phyloP scores from a whole-genome alignment of 441 rosid genomes.

The Hypseocharis bilobata region DNA sequence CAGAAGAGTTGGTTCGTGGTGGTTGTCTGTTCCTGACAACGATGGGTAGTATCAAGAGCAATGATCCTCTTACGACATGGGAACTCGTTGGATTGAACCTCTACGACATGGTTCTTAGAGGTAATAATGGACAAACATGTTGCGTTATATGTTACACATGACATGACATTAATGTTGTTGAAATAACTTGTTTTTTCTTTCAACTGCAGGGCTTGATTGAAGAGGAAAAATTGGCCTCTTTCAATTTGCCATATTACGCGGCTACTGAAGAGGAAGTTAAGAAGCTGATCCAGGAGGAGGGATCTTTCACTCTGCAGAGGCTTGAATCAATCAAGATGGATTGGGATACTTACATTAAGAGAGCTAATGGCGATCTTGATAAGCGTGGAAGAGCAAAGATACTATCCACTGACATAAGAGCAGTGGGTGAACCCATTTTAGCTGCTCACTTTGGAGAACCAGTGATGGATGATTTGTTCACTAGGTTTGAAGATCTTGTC shows the following conservation, averaged over 20 bases:
- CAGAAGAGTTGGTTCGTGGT: no score
- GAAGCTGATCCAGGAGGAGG: conserved; percentile 13
- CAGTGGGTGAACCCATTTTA: conserved; percentile 18
- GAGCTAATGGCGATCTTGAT: background rate
- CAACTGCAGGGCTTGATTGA: conserved; percentile 13
- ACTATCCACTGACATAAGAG: conserved; percentile 7
- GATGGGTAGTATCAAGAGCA: no score
- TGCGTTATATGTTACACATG: no score
- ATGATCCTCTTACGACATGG: background rate
- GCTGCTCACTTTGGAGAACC: conserved; percentile 8
- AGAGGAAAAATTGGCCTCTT: conserved; percentile 11
- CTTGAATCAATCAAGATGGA: conserved; percentile 7
- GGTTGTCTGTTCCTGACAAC: no score
- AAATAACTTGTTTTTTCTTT: no score
- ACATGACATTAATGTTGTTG: no score
- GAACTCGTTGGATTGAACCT: conserved; percentile 14
- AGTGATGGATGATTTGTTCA: conserved; percentile 7
- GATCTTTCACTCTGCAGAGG: conserved; percentile 11
- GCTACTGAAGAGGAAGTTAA: conserved; percentile 13
- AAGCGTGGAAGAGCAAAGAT: conserved; percentile 1
- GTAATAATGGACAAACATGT: no score
- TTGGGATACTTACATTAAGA: background rate
- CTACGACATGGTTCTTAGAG: conserved; percentile 15
- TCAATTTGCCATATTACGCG: conserved; percentile 17
- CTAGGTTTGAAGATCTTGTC: background rate